These are phyloP conservation scores for Globomyces pollinis-pini DNA, from an alignment of 192 early-diverging fungal genomes.

Conservation along the genomic window DNA sequence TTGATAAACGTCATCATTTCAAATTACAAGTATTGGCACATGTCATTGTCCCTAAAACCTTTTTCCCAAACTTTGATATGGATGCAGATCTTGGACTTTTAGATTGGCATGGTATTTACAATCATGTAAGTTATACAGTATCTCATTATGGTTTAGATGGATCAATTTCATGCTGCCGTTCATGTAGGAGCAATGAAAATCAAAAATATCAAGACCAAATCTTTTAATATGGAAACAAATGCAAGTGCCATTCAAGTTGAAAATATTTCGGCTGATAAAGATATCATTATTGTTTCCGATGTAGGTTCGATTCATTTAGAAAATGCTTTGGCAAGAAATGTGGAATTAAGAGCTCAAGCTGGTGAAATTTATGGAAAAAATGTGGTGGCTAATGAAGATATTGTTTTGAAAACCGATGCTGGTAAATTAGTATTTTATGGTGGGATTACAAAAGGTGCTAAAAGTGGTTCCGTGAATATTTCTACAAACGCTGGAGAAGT, in stretches of 20 bases:
- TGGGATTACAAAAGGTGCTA: not conserved
- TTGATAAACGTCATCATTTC: not conserved
- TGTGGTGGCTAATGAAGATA: not conserved
- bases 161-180: too few species aligned
- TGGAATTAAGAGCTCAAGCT: not conserved
- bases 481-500: not conserved
- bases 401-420: not conserved
- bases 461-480: not conserved
- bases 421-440: not conserved
- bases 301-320: not conserved
- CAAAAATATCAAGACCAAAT: not conserved
- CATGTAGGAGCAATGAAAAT: not conserved
- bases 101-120: not conserved
- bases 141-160: too few species aligned
- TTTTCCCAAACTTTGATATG: not conserved
- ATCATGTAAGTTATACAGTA: not conserved
- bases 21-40: not conserved
- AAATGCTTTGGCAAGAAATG: not conserved
- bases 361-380: not conserved
- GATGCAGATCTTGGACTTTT: not conserved
- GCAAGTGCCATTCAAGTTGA: not conserved
- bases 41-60: not conserved
- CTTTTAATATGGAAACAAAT: slow-evolving; percentile 1
- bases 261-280: not conserved
- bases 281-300: not conserved